Conservation (phyloP, 345 rosid genomes). For the Raphanus raphanistrum region DNA sequence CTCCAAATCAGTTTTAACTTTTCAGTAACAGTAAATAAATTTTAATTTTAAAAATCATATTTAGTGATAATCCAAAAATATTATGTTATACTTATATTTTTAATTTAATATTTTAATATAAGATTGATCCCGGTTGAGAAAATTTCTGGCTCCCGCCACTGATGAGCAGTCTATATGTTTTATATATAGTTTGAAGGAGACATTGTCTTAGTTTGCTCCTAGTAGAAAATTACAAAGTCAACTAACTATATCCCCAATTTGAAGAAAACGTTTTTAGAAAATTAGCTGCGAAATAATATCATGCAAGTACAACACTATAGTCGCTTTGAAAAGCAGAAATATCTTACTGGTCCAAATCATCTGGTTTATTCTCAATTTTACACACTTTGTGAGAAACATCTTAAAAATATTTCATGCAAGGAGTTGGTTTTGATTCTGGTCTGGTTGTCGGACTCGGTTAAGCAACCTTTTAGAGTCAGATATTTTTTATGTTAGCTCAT, state of each 20-base stretch:
- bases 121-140: too few species aligned
- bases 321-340: constrained; percentile 6
- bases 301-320: not conserved
- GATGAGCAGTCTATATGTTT: not conserved
- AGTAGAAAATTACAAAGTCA: constrained; percentile 21
- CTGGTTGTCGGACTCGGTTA: not conserved
- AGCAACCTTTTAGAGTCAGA: not conserved
- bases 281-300: not conserved
- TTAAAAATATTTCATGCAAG: not conserved
- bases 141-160: too few species aligned
- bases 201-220: not conserved
- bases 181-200: not conserved
- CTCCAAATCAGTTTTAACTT: too few species aligned
- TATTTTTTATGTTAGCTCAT: not conserved
- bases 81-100: too few species aligned
- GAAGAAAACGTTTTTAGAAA: not conserved
- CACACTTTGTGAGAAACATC: not conserved
- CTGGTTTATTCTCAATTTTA: constrained; percentile 4
- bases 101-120: too few species aligned
- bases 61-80: too few species aligned
- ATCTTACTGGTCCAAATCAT: not conserved
- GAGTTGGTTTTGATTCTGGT: not conserved
- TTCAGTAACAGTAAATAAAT: too few species aligned
- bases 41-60: too few species aligned
- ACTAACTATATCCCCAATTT: not conserved